These are phyloP conservation scores for Sechiopsis laciniata DNA, from an alignment of 306 rosid species.

Conservation along the genomic window DNA sequence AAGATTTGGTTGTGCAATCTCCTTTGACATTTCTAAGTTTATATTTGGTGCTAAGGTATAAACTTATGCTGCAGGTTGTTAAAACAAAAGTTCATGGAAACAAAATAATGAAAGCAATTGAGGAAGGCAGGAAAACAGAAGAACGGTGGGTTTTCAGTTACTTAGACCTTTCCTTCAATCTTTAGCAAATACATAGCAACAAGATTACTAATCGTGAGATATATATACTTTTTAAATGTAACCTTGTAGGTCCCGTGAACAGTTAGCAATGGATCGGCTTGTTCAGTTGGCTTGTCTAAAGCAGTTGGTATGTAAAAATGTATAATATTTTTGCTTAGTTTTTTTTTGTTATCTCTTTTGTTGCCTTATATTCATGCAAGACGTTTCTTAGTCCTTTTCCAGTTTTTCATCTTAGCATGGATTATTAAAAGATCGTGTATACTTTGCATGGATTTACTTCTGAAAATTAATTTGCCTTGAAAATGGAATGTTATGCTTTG, in stretches of 20 bases:
- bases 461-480: background rate
- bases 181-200: background rate
- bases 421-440: background rate
- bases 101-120: conserved; percentile 46
- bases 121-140: conserved; percentile 52
- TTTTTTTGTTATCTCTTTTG: too few relatives aligned
- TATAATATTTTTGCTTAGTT: background rate
- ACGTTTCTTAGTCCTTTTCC: too few relatives aligned
- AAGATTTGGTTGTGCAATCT: conserved; percentile 4
- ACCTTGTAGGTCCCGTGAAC: conserved; percentile 59
- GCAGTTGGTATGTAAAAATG: conserved; percentile 53
- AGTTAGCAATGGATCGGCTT: conserved; percentile 73
- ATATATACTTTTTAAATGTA: background rate
- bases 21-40: conserved; percentile 13
- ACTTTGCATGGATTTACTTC: background rate
- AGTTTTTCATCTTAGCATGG: too few relatives aligned
- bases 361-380: too few relatives aligned
- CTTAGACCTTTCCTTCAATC: conserved; percentile 4
- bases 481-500: conserved; percentile 3
- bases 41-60: background rate
- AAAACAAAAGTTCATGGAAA: conserved; percentile 42
- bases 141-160: conserved; percentile 42
- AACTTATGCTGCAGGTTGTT: conserved; percentile 37
- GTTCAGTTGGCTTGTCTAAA: conserved; percentile 69
- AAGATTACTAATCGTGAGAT: background rate